Conservation (phyloP, 78 protist species). For the Dictyostelium intermedium region DNA sequence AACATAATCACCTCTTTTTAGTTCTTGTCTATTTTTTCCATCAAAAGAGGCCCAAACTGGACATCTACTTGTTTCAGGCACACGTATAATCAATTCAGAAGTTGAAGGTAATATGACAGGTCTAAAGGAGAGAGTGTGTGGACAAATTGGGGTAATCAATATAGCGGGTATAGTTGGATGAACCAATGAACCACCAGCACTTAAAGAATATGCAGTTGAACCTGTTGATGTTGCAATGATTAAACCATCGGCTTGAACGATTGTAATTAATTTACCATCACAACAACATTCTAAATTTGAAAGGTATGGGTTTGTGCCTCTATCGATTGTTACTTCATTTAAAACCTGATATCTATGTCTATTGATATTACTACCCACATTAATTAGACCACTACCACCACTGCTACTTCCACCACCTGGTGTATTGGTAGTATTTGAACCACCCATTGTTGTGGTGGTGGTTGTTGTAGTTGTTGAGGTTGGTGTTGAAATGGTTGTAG, state of each 20-base stretch:
- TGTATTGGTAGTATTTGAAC: not conserved
- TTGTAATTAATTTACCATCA: slow-evolving; percentile 85
- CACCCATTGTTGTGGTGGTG: not conserved
- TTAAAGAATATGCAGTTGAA: slow-evolving; percentile 92
- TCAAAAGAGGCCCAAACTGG: slow-evolving; percentile 83
- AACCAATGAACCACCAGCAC: slow-evolving; percentile 94
- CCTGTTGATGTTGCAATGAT: slow-evolving; percentile 89
- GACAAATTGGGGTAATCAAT: slow-evolving; percentile 95
- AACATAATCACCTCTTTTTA: slow-evolving; percentile 57
- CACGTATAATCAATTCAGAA: slow-evolving; percentile 39
- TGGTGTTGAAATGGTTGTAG: not conserved
- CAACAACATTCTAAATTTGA: slow-evolving; percentile 84
- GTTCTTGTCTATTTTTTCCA: slow-evolving; percentile 75
- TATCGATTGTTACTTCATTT: slow-evolving; percentile 81
- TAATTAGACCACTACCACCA: not conserved
- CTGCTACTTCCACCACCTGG: not conserved
- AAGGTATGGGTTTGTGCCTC: slow-evolving; percentile 86
- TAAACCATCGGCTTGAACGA: slow-evolving; percentile 93
- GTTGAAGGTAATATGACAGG: slow-evolving; percentile 90
- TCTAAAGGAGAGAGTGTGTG: slow-evolving; percentile 93
- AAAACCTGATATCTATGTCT: slow-evolving; percentile 71
- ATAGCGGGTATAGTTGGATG: slow-evolving; percentile 92
- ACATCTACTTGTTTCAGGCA: slow-evolving; percentile 43
- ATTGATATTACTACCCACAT: not conserved
- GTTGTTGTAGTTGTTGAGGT: not conserved